Conservation (phyloP, 176 grass and related monocot genomes). For the Urochloa ruziziensis region DNA sequence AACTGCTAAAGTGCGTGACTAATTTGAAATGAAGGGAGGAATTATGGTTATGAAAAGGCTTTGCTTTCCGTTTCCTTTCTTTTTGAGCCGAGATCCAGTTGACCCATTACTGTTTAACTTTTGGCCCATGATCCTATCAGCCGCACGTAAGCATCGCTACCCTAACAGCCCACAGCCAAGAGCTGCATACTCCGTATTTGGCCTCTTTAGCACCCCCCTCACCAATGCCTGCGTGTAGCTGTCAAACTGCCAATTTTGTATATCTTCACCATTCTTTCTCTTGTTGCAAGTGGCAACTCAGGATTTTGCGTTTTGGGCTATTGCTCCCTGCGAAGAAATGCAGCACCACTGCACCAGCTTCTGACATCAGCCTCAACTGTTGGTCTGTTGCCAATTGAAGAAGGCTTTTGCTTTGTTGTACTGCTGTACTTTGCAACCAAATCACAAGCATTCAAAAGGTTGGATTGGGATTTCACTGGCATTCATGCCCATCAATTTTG, state of each 20-base stretch:
- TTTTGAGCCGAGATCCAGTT: too few relatives aligned
- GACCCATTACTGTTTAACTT: too few relatives aligned
- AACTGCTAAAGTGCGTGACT: too few relatives aligned
- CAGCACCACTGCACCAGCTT: not conserved
- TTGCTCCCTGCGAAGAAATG: not conserved
- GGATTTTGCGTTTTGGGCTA: not conserved
- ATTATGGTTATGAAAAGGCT: too few relatives aligned
- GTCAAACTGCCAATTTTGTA: not conserved
- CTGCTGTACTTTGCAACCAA: not conserved
- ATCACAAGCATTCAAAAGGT: not conserved
- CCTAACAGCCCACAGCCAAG: too few relatives aligned
- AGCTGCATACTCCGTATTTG: not conserved
- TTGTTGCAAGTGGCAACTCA: not conserved
- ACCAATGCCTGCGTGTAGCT: not conserved
- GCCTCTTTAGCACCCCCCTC: not conserved
- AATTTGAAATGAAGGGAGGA: too few relatives aligned
- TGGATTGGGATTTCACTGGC: not conserved
- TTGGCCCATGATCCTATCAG: too few relatives aligned
- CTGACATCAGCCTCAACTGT: not conserved
- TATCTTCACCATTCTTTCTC: not conserved
- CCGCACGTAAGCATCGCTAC: too few relatives aligned
- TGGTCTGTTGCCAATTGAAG: not conserved
- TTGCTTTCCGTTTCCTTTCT: too few relatives aligned
- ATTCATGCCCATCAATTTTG: not conserved
- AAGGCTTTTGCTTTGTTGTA: not conserved